phyloP scores from a whole-genome alignment of 148 eudicot species.

The Talinum fruticosum region DNA sequence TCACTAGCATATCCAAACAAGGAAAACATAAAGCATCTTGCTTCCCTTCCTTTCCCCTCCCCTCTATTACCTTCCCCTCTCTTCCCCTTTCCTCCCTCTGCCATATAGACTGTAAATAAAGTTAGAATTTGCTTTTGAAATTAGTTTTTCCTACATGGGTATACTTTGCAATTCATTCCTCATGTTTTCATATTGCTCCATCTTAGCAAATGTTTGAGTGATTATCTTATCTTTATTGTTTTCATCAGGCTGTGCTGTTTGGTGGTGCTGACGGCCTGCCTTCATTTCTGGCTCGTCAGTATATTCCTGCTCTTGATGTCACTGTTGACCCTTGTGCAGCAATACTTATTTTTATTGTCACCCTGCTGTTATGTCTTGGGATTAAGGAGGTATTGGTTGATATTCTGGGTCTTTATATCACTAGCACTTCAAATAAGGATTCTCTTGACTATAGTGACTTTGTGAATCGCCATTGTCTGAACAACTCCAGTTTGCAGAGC shows the following conservation, averaged over 20 bases:
- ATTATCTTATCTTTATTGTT: slow-evolving; percentile 9
- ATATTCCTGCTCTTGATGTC: slow-evolving; percentile 63
- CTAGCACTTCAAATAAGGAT: background rate
- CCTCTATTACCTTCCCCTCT: too few species aligned
- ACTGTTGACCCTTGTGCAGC: slow-evolving; percentile 95
- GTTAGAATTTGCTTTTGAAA: too few species aligned
- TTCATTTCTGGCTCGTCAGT: slow-evolving; percentile 66
- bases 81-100: too few species aligned
- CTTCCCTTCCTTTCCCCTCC: too few species aligned
- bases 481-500: slow-evolving; percentile 48
- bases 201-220: background rate
- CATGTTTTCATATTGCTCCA: background rate
- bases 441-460: background rate
- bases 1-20: too few species aligned
- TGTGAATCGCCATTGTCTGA: slow-evolving; percentile 2
- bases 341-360: slow-evolving; percentile 61
- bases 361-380: slow-evolving; percentile 81
- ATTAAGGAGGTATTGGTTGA: slow-evolving; percentile 76
- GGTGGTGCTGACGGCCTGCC: slow-evolving; percentile 78
- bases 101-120: too few species aligned
- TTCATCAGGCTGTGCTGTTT: slow-evolving; percentile 68
- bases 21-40: too few species aligned
- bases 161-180: too few species aligned
- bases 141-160: too few species aligned
- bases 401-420: background rate